Base-by-base conservation (phyloP, 345 rosid genomes). In the Erucastrum elatum region DNA sequence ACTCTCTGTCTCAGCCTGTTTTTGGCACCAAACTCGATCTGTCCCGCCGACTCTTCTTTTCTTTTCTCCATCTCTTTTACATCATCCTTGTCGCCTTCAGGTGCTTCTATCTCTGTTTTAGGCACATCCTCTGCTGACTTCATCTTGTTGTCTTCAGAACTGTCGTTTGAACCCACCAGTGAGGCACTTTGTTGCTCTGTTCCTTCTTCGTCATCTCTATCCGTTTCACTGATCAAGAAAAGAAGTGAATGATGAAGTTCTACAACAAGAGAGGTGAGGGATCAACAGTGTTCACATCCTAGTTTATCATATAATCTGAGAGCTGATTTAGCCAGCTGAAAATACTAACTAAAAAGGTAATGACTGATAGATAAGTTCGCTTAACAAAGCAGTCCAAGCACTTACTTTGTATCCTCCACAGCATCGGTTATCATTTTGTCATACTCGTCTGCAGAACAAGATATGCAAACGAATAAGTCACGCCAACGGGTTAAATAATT, bases 391-490 rank as follows among this genome's bases (percentile, higher is more conserved):
- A 74, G 60, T 68, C 13, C 13, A 53, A 71, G 53, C 60, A 39
- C 94, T 90, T 91, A 93, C 98, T 77, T 80, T 66, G 87, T 70
- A 79, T 83, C 69, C 27, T 82, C 74, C 69, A 91, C 86, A 73
- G 97, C 98, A 71, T 93, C 91, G 16, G 82, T 78, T 68, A 93
- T 89, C 59, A 90, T 88, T 58, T 76, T 91, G 68, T 91, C 97
- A 87, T 78, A 93, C 6, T 88, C 92, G 51, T 90, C 98, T 93
- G 87, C 82, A 84, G 67, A 73, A 64, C 49, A 44, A 71, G 70
- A 77, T 49, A 29, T 49, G 71, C 68, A 70, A 74, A 74, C 44
- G 1, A 30, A 69, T 59, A 68, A 80, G 76, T 72, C 55, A 29
- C 26, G 8, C 60, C n/a, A 16, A 21, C 1, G 8, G n/a, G 41